Evolutionary conservation across 148 eudicot genomes (phyloP).

Genomic region (Heliamphora exappendiculata): DNA sequence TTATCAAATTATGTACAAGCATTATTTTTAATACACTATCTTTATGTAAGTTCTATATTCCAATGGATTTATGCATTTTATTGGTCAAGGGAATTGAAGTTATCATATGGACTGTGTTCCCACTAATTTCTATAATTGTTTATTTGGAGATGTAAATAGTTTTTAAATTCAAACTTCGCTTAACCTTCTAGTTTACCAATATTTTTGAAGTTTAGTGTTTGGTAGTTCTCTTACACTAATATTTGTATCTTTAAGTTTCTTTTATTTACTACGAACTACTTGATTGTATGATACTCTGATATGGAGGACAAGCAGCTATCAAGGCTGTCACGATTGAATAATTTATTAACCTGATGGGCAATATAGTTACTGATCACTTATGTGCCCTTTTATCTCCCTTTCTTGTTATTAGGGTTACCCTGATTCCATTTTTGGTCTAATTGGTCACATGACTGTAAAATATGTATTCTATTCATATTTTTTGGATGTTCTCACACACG

Average conservation of each 20-base stretch:
- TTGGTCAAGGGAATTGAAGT: neutral
- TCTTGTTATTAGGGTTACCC: neutral
- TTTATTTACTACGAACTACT: neutral
- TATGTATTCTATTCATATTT: neutral
- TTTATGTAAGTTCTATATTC: neutral
- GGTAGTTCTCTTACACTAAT: neutral
- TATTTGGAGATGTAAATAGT: neutral
- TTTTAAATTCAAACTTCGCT: neutral
- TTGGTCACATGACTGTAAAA: neutral
- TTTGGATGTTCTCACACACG: neutral
- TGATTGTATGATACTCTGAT: constrained; percentile 6
- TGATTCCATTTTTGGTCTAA: neutral
- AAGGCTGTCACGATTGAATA: neutral
- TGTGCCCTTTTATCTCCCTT: neutral
- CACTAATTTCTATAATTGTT: neutral
- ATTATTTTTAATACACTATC: constrained; percentile 6
- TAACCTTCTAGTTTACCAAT: neutral
- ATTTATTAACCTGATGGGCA: neutral
- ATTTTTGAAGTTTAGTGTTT: neutral
- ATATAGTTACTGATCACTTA: neutral
- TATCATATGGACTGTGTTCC: neutral
- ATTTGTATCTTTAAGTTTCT: neutral
- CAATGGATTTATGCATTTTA: neutral
- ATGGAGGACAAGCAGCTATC: neutral
- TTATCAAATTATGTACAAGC: constrained; percentile 19